Evolutionary conservation across 2,329 filamentous ascomycete genomes (phyloP).

Genomic region (Cercospora sp.): DNA sequence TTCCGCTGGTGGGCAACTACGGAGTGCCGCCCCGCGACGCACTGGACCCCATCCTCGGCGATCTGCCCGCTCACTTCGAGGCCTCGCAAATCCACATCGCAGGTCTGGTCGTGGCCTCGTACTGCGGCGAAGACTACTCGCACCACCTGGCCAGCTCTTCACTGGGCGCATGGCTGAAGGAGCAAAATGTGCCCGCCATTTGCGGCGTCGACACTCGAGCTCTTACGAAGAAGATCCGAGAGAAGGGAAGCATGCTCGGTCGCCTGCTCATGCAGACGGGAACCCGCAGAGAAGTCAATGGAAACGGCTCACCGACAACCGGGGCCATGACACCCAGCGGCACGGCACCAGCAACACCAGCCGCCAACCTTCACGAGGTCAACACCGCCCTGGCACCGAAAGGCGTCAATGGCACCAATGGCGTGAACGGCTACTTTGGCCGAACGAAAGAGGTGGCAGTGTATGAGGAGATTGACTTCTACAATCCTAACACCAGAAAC

Average conservation of each 20-base stretch:
- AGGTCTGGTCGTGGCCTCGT: slow-evolving; percentile 85
- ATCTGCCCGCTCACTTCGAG: slow-evolving; percentile 91
- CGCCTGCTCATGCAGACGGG: slow-evolving; percentile 75
- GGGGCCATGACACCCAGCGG: slow-evolving; percentile 33
- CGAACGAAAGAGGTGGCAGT: slow-evolving; percentile 38
- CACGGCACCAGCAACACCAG: slow-evolving; percentile 43
- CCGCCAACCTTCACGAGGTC: slow-evolving; percentile 35
- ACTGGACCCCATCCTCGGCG: slow-evolving; percentile 78
- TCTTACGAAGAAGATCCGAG: slow-evolving; percentile 88
- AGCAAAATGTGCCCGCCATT: slow-evolving; percentile 90
- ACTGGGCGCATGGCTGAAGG: slow-evolving; percentile 91
- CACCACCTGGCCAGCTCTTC: slow-evolving; percentile 91
- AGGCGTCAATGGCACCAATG: slow-evolving; percentile 38
- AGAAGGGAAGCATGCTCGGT: slow-evolving; percentile 95
- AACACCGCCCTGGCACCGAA: slow-evolving; percentile 27
- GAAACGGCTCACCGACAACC: slow-evolving; percentile 25
- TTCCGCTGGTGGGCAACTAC: slow-evolving; percentile 95
- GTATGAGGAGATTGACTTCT: slow-evolving; percentile 84
- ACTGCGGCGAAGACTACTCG: slow-evolving; percentile 92
- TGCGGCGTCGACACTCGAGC: slow-evolving; percentile 92
- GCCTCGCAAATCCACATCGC: slow-evolving; percentile 90
- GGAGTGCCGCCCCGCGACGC: slow-evolving; percentile 86
- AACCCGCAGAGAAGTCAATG: slow-evolving; percentile 42
- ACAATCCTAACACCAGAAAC: slow-evolving; percentile 89
- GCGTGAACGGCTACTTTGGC: slow-evolving; percentile 36